phyloP scores from a whole-genome alignment of 139 green algal genomes.

The Tetradesmus lagerheimii region DNA sequence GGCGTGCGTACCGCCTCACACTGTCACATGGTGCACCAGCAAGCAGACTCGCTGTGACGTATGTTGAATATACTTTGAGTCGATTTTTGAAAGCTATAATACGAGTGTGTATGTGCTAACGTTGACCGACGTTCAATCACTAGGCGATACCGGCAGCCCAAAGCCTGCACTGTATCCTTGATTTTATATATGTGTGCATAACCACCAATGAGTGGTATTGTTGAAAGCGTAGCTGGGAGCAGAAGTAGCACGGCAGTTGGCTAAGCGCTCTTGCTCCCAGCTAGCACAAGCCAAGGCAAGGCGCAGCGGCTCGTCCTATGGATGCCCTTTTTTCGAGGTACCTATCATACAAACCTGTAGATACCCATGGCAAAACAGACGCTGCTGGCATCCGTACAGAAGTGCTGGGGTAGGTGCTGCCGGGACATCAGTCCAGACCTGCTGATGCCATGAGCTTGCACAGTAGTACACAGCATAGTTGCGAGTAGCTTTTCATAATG shows the following conservation, averaged over 20 bases:
- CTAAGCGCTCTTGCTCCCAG: neutral
- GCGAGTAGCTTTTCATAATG: no score
- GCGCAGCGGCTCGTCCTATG: neutral
- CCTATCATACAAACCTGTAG: neutral
- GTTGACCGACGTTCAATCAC: neutral
- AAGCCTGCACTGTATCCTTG: neutral
- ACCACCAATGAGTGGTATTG: neutral
- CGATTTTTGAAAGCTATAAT: no score
- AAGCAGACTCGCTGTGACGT: neutral
- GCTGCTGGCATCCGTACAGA: neutral
- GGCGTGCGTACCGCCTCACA: neutral
- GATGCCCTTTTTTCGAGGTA: neutral
- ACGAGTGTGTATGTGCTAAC: no score
- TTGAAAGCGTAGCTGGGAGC: neutral
- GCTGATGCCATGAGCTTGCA: neutral
- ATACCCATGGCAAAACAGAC: neutral
- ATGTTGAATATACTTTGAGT: neutral
- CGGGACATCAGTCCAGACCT: neutral
- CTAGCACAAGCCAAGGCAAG: neutral
- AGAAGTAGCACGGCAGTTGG: neutral
- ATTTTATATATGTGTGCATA: neutral
- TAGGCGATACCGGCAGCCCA: neutral
- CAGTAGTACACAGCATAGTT: neutral
- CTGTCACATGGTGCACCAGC: neutral
- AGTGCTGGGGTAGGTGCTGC: conserved; percentile 6